Base-by-base conservation (phyloP, 192 early-diverging fungal species). In the Lobulomyces angularis region DNA sequence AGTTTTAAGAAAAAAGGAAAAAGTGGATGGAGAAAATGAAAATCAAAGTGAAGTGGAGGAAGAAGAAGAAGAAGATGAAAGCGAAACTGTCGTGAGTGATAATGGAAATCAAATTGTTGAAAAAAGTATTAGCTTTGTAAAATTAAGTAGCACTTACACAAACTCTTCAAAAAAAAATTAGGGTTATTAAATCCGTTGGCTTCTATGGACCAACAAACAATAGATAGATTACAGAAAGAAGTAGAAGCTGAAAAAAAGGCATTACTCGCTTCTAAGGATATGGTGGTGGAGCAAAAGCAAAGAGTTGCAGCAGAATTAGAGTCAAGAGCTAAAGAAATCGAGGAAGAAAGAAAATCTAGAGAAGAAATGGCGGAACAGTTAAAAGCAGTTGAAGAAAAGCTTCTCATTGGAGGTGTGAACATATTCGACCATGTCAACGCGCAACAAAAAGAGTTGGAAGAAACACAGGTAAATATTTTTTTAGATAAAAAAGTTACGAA, bases 331-430 rank as follows among this genome's bases (percentile, higher is more conserved):
- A 40, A 39, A 12, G 69, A 71, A 25, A 50, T 79, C 9, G 72
- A 75, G 34, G 20, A 24, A 0, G 75, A 79, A 46, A 41, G 63
- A 22, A 53, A 62, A 37, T 52, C 55, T 27, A 39, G 72, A 14
- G 64, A 63, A 20, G 34, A 46, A 22, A 46, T 79, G 4, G 59
- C 53, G 0, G 51, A 48, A 7, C 57, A 74, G 33, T 44, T 79
- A 9, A 36, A 47, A 8, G 45, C 49, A 8, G 53, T 79, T 41
- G 75, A 79, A 41, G 62, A 53, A 8, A 77, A 75, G 38, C 51
- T 77, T 25, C 45, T 79, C 2, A 52, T 77, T 28, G 75, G 75
- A 16, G 75, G 75, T 9, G 63, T 69, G 19, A 60, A 72, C 34
- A 65, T 79, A 11, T 64, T 58, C 8, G 63, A 77, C 35, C 55